Evolutionary conservation across 169 alveolate genomes (phyloP).

Genomic region (Plasmodium vivax): DNA sequence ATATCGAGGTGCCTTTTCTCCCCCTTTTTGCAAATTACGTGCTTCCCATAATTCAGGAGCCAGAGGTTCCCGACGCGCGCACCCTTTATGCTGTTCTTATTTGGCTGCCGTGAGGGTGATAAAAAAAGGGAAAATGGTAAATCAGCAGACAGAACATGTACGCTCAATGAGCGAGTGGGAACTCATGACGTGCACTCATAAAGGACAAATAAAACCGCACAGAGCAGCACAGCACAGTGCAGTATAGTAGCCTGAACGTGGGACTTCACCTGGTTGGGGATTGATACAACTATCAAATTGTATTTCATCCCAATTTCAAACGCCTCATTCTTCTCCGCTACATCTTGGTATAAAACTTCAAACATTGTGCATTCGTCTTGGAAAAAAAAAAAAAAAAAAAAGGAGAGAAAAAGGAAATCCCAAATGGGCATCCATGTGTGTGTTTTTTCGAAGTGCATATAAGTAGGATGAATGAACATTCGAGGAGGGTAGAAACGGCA

Average conservation of each 20-base stretch:
- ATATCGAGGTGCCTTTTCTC: background rate
- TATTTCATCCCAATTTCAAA: conserved; percentile 69
- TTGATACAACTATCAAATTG: conserved; percentile 65
- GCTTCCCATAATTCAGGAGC: conserved; percentile 40
- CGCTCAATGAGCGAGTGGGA: background rate
- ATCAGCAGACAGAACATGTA: background rate
- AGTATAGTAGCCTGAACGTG: background rate
- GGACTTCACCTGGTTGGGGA: conserved; percentile 37
- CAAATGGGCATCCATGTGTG: background rate
- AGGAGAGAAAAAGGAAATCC: background rate
- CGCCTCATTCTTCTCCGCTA: conserved; percentile 26
- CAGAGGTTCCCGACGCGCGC: conserved; percentile 38
- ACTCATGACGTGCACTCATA: background rate
- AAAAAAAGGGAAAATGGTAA: background rate
- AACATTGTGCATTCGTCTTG: conserved; percentile 55
- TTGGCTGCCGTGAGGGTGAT: background rate
- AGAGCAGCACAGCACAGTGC: background rate
- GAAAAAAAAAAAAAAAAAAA: background rate
- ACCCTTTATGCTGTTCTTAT: conserved; percentile 30
- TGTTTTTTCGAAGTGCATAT: background rate
- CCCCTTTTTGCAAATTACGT: conserved; percentile 26
- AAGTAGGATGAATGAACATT: background rate
- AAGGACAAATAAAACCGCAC: background rate
- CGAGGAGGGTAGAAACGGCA: background rate
- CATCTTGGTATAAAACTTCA: conserved; percentile 59